Conservation (phyloP, 345 rosid species). For the Ailanthus altissimus region DNA sequence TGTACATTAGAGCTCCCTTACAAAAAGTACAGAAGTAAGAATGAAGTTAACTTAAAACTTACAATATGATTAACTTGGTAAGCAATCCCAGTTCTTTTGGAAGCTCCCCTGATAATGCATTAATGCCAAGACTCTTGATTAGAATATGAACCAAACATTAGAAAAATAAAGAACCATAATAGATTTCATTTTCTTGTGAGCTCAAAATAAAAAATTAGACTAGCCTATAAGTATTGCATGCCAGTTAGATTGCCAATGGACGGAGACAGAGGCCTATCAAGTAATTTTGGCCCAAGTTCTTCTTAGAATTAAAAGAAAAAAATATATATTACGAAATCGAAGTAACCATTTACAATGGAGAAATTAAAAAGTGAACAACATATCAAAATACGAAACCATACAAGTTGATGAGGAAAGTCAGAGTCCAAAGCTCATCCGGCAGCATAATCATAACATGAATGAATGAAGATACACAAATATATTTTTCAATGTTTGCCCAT, state of each 20-base stretch:
- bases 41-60: conserved; percentile 41
- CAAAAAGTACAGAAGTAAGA: not conserved
- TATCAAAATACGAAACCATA: conserved; percentile 21
- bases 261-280: conserved; percentile 54
- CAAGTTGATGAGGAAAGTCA: conserved; percentile 47
- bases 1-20: no score
- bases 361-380: not conserved
- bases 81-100: conserved; percentile 71
- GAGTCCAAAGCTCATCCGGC: conserved; percentile 57
- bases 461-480: not conserved
- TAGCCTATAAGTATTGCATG: conserved; percentile 64
- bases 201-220: not conserved
- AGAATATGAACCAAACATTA: not conserved
- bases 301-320: conserved; percentile 22
- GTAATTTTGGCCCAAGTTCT: conserved; percentile 48
- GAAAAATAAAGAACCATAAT: not conserved
- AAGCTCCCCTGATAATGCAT: conserved; percentile 63
- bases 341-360: not conserved
- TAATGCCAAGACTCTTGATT: conserved; percentile 50
- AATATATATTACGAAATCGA: no score
- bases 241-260: conserved; percentile 50
- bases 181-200: not conserved
- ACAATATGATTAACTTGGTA: conserved; percentile 49
- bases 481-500: not conserved
- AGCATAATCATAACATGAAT: conserved; percentile 33